Base-by-base conservation (phyloP, 768 basidiomycete species). In the Kondoa subrosea region DNA sequence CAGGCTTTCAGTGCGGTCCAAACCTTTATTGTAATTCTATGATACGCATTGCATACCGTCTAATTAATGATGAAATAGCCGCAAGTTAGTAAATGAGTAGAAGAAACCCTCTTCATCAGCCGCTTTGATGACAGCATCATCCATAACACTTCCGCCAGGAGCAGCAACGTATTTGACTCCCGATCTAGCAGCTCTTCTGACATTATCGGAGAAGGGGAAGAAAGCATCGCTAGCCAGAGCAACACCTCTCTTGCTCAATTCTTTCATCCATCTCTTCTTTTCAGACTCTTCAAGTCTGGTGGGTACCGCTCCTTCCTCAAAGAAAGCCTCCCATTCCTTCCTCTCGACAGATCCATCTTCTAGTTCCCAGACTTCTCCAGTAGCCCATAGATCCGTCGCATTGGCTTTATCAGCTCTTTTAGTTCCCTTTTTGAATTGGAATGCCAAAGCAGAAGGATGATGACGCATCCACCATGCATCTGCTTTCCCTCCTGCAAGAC, bases 191-290 rank as follows among this genome's bases (percentile, higher is more conserved):
- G 90, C 89, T 58, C 95, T 82, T 76, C 96, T 88, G 34, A 99
- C 93, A 73, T 97, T 99, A 76, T 99, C 95, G 15, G 93, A 83
- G 84, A 97, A 97, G 21, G 95, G 95, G 91, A 97, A 97, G 83
- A 99, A 99, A 64, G 93, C 95, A 72, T 99, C 95, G 69, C 89
- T 91, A 33, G 89, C 88, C 78, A 95, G 93, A 3, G 88, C 85
- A 64, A 97, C 93, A 26, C 84, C 88, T 69, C 86, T 85, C 31
- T 56, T 61, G n/a, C 62, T 63, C 67, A 97, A 79, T 79, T 86
- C 79, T 59, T 73, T 77, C 64, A 83, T 84, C 83, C 91, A 92
- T 65, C 83, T 82, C 74, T 81, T 83, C 76, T 83, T 85, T 78
- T 95, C 91, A 69, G 81, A 81, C 17, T 79, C 81, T 17, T 78